Conservation (phyloP, 2,329 filamentous ascomycete species). For the Fusarium beomiforme region DNA sequence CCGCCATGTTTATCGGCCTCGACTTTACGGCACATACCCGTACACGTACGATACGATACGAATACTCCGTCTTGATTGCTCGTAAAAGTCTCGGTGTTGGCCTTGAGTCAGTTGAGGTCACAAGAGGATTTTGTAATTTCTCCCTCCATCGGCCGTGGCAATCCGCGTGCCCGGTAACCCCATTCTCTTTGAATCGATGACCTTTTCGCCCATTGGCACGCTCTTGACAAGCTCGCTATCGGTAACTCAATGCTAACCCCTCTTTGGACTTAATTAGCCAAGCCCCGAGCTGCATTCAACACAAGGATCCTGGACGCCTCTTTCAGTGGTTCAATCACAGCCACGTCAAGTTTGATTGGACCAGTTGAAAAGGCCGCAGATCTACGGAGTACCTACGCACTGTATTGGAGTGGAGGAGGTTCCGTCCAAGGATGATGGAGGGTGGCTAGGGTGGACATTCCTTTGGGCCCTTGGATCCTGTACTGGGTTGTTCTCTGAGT, state of each 20-base stretch:
- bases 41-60: constrained; percentile 4
- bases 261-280: constrained; percentile 41
- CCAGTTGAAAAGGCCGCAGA: constrained; percentile 45
- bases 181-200: constrained; percentile 37
- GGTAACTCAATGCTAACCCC: constrained; percentile 42
- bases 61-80: constrained; percentile 17
- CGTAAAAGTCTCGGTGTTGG: constrained; percentile 35
- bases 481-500: constrained; percentile 34
- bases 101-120: constrained; percentile 44
- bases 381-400: constrained; percentile 27
- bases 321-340: constrained; percentile 37
- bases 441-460: constrained; percentile 35
- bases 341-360: constrained; percentile 42
- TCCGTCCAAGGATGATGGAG: constrained; percentile 3
- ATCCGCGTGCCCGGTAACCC: constrained; percentile 41
- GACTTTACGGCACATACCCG: constrained; percentile 21
- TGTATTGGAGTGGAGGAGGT: constrained; percentile 32
- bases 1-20: constrained; percentile 42
- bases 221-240: constrained; percentile 42
- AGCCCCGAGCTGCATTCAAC: constrained; percentile 43
- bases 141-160: constrained; percentile 38
- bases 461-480: constrained; percentile 38
- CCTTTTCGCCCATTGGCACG: constrained; percentile 38
- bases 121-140: constrained; percentile 43
- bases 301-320: constrained; percentile 40